phyloP scores from a whole-genome alignment of 2,329 filamentous ascomycete species.

The Stagonosporopsis vannaccii region DNA sequence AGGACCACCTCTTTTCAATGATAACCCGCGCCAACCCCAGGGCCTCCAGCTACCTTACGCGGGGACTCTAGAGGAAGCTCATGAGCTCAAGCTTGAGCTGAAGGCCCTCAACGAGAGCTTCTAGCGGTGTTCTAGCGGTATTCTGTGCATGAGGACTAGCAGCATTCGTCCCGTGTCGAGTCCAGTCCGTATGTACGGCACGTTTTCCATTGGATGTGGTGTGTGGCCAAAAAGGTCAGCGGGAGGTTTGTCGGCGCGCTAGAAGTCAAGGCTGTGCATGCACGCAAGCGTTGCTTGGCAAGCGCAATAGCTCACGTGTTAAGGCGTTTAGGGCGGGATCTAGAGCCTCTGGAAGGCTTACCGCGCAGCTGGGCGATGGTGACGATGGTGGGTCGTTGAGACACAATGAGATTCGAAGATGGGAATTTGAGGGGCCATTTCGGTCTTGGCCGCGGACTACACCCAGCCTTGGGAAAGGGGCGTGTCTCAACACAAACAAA shows the following conservation, averaged over 20 bases:
- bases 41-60: not conserved
- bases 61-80: not conserved
- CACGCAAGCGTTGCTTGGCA: constrained; percentile 10
- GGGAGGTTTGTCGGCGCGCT: constrained; percentile 23
- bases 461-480: constrained; percentile 11
- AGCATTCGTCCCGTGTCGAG: constrained; percentile 8
- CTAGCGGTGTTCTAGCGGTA: constrained; percentile 14
- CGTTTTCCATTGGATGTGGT: constrained; percentile 7
- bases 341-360: constrained; percentile 18
- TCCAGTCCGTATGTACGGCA: not conserved
- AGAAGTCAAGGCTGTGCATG: constrained; percentile 6
- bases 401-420: constrained; percentile 3
- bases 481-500: constrained; percentile 15
- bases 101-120: constrained; percentile 9
- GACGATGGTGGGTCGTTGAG: constrained; percentile 13
- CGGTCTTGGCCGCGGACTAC: constrained; percentile 13
- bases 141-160: constrained; percentile 13
- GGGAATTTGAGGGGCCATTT: constrained; percentile 3
- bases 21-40: constrained; percentile 1
- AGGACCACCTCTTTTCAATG: not conserved
- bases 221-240: constrained; percentile 1
- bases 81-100: constrained; percentile 12
- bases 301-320: constrained; percentile 16
- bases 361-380: constrained; percentile 9
- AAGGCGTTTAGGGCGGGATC: constrained; percentile 12